Conservation (phyloP, 2,329 filamentous ascomycete genomes). For the Mollisia scopiformis region DNA sequence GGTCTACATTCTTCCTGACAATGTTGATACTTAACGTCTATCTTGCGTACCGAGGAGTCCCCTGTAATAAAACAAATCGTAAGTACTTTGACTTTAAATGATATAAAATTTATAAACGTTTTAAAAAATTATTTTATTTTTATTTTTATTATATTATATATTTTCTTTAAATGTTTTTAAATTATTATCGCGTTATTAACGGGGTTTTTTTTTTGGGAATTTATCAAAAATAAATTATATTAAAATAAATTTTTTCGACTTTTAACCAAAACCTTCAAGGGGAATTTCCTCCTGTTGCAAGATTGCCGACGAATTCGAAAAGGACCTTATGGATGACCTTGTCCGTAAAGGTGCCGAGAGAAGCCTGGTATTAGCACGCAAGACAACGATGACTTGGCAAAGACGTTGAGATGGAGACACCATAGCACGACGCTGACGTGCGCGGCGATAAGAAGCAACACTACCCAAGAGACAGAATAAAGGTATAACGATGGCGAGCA, state of each 20-base stretch:
- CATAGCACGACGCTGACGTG: slow-evolving; percentile 14
- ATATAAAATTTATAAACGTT: no score
- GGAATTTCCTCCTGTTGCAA: slow-evolving; percentile 11
- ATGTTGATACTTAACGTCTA: no score
- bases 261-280: slow-evolving; percentile 11
- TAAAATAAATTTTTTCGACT: slow-evolving; percentile 17
- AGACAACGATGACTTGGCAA: slow-evolving; percentile 21
- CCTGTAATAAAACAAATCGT: no score
- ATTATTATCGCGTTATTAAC: no score
- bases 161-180: no score
- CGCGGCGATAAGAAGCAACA: slow-evolving; percentile 20
- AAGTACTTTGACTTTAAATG: no score
- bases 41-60: no score
- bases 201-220: no score
- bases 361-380: slow-evolving; percentile 17
- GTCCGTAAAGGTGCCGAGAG: slow-evolving; percentile 8
- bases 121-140: no score
- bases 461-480: slow-evolving; percentile 14
- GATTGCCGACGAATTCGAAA: slow-evolving; percentile 23
- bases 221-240: no score
- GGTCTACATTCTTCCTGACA: no score
- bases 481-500: slow-evolving; percentile 9
- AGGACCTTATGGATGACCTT: slow-evolving; percentile 24
- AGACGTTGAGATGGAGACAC: slow-evolving; percentile 21
- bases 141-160: no score